A percentile compares a stretch with the other conserved stretches of the same genome.
Evolutionary conservation across 768 basidiomycete species (phyloP).

Genomic region (Termitomyces sp.): DNA sequence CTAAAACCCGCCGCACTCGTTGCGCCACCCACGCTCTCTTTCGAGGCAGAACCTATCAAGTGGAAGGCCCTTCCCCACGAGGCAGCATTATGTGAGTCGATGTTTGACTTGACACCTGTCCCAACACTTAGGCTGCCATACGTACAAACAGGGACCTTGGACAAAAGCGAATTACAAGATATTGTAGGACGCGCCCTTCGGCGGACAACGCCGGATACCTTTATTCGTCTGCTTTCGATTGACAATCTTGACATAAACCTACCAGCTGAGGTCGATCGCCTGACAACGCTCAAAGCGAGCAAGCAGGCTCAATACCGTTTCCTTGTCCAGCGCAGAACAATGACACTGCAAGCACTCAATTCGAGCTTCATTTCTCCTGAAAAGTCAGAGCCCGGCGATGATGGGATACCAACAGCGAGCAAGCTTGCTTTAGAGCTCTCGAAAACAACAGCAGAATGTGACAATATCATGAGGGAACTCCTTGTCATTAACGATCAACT

Average conservation of each 20-base stretch:
- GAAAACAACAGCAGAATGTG: slow-evolving; percentile 51
- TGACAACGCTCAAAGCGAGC: slow-evolving; percentile 42
- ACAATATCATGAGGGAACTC: slow-evolving; percentile 52
- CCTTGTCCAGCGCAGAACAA: slow-evolving; percentile 57
- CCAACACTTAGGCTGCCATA: background rate
- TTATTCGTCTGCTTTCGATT: slow-evolving; percentile 61
- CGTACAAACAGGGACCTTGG: slow-evolving; percentile 44
- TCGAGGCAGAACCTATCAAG: slow-evolving; percentile 49
- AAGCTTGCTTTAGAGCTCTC: slow-evolving; percentile 53
- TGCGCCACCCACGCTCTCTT: slow-evolving; percentile 46
- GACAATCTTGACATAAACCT: slow-evolving; percentile 56
- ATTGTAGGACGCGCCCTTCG: slow-evolving; percentile 71
- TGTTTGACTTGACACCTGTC: slow-evolving; percentile 13
- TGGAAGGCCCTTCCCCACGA: slow-evolving; percentile 70
- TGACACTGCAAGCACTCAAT: slow-evolving; percentile 66
- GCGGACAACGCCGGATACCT: slow-evolving; percentile 60
- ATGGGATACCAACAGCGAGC: slow-evolving; percentile 29
- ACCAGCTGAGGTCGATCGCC: slow-evolving; percentile 51
- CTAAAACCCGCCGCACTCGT: slow-evolving; percentile 30
- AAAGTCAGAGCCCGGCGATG: slow-evolving; percentile 32
- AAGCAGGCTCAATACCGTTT: slow-evolving; percentile 68
- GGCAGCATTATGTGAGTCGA: slow-evolving; percentile 48
- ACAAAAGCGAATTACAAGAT: slow-evolving; percentile 55
- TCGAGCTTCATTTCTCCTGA: slow-evolving; percentile 35
- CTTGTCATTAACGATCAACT: slow-evolving; percentile 56